phyloP scores from a whole-genome alignment of 1,284 basidiomycete species.

The Butyriboletus appendiculatus region DNA sequence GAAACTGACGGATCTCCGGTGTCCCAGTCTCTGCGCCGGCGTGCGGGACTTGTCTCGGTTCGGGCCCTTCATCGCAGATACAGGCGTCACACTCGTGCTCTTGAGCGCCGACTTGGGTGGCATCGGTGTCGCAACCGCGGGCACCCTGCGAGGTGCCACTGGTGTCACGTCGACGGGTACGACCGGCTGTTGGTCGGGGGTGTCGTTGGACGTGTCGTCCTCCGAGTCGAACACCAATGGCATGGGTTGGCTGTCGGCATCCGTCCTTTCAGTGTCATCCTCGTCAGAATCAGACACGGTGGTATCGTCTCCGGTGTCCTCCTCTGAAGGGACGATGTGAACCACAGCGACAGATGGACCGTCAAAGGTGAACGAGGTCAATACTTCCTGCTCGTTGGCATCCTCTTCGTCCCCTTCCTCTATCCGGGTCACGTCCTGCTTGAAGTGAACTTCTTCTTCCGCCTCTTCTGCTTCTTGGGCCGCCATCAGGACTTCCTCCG shows the following conservation, averaged over 20 bases:
- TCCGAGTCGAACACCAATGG: conserved; percentile 46
- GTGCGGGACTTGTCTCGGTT: conserved; percentile 49
- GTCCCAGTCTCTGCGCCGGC: conserved; percentile 46
- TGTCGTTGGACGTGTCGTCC: conserved; percentile 34
- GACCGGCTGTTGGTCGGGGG: conserved; percentile 5
- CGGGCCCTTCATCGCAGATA: conserved; percentile 44
- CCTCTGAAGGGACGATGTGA: conserved; percentile 41
- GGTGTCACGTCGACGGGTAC: conserved; percentile 20
- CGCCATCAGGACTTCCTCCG: conserved; percentile 11
- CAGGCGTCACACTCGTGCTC: conserved; percentile 31
- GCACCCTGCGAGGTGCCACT: conserved; percentile 48
- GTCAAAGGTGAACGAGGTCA: conserved; percentile 74
- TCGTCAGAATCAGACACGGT: conserved; percentile 51
- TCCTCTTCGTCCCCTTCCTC: conserved; percentile 47
- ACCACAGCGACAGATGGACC: conserved; percentile 51
- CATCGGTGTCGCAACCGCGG: conserved; percentile 54
- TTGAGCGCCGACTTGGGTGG: conserved; percentile 55
- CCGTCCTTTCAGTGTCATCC: conserved; percentile 23
- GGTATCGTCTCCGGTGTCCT: conserved; percentile 44
- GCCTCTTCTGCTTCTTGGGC: conserved; percentile 32
- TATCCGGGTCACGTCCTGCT: conserved; percentile 49
- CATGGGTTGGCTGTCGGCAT: conserved; percentile 4
- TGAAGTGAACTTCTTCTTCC: conserved; percentile 36
- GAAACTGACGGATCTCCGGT: conserved; percentile 89
- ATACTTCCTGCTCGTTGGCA: conserved; percentile 59